Conservation (phyloP, 108 stramenopile genomes). For the Bacterosira constricta region DNA sequence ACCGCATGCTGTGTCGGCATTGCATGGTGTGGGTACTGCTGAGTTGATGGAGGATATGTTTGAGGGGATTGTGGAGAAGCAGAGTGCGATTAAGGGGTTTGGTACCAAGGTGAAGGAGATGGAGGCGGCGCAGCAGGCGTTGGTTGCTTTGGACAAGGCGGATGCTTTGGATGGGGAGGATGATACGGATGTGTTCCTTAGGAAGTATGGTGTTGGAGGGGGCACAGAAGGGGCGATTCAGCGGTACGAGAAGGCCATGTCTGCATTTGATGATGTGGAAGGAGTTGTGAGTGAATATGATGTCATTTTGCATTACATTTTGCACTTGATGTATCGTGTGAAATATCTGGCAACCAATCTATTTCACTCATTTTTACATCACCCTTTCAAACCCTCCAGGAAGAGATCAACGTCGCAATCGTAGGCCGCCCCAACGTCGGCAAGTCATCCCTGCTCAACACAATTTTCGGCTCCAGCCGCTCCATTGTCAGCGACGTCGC, state of each 20-base stretch:
- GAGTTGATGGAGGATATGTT: slow-evolving; percentile 91
- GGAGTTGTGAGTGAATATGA: slow-evolving; percentile 12
- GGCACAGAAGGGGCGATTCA: slow-evolving; percentile 57
- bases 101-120: slow-evolving; percentile 82
- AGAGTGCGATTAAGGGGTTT: slow-evolving; percentile 72
- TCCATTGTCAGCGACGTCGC: slow-evolving; percentile 96
- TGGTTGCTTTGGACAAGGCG: slow-evolving; percentile 54
- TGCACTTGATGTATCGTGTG: neutral
- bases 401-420: slow-evolving; percentile 94
- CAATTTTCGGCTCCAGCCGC: slow-evolving; percentile 86
- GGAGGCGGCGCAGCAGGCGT: slow-evolving; percentile 61
- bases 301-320: slow-evolving; percentile 1
- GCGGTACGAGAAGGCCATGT: slow-evolving; percentile 79
- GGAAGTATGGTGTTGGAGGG: slow-evolving; percentile 73
- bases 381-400: slow-evolving; percentile 6
- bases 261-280: slow-evolving; percentile 73
- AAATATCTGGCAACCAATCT: neutral
- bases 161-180: slow-evolving; percentile 78
- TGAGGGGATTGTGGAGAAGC: slow-evolving; percentile 74
- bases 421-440: slow-evolving; percentile 99
- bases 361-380: neutral
- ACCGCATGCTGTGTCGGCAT: slow-evolving; percentile 92
- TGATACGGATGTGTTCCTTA: slow-evolving; percentile 70
- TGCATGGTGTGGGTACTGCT: slow-evolving; percentile 96
- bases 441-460: slow-evolving; percentile 93